Base-by-base conservation (phyloP, 306 rosid species). In the Vigna angularis region DNA sequence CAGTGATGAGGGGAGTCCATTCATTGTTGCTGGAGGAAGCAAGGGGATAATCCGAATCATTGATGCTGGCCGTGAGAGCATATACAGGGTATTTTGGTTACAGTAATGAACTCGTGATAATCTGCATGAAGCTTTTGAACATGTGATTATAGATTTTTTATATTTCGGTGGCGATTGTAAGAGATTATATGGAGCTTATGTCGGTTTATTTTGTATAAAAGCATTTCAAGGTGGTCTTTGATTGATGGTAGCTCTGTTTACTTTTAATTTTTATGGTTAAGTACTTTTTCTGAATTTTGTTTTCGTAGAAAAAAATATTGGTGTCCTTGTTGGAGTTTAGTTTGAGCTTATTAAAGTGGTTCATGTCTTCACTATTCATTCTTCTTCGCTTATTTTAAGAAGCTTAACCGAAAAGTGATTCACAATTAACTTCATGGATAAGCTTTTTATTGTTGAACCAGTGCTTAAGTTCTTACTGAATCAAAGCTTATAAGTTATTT, bases 11-110 rank as follows among this genome's bases (percentile, higher is more conserved):
- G 98, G 99, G 67, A 67, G 79, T 50, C 97, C 99, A 0, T 72
- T 86, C 78, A 85, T 87, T 51, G 96, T 93, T 74, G 98, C 96
- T 62, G 99, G 98, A 78, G 99, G 99, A 83, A 74, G 88, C 86
- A 93, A 89, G 67, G 99, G 98, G 57, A 66, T 91, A 77, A 84
- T 95, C 34, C 93, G 93, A 47, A 89, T 91, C 78, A 88, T 95
- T 57, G 97, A 95, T 85, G 88, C 91, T 53, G 97, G 98, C 69
- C 74, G 70, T 15, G 99, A 95, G 91, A 95, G 87, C 88, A 79
- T 91, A 87, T 81, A 91, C 81, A 95, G 91, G 99, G 97, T 95
- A 76, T 66, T 38, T 59, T 56, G 44, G 59, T 66, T 13, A 14
- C 18, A 30, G 42, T 8, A 80, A 40, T 42, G 36, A 55, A 18